Base-by-base conservation (phyloP, 1,284 basidiomycete species). In the Thelephora terrestris region DNA sequence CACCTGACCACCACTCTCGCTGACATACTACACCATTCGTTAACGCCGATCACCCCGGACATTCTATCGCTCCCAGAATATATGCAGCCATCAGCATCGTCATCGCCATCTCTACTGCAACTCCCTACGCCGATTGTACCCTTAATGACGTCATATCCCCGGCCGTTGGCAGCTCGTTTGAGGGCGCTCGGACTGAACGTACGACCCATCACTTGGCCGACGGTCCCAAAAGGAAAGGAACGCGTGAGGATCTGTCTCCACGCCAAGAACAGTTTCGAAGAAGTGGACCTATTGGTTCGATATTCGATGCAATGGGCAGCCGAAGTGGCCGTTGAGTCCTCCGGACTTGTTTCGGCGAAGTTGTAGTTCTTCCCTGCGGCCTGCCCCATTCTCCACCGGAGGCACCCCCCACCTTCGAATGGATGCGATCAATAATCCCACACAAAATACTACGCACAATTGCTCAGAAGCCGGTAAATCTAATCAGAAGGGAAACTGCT, bases 221-320 rank as follows among this genome's bases (percentile, higher is more conserved):
- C 89, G 0, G 91, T 94, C 0, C 87, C 90, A 0, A 82, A 81
- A 52, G 90, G 87, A 9, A 74, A 76, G 48, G 85, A 91, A 47
- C 76, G 91, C n/a, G 80, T 94, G 5, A 68, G 91, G 0, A 76
- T 94, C 18, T 95, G 91, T 64, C 61, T 94, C 35, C 90, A 92
- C 61, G 78, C 89, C 0, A 75, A 73, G 2, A 90, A 92, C 54
- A 79, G 80, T 24, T 58, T 55, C 23, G 70, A 70, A 45, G 81
- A 94, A 36, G 71, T 93, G 1, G 74, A 79, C 40, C 59, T 61
- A 21, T 64, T 91, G 17, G 72, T 79, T n/a, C 17, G 18, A 7
- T 60, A 49, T 29, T 57, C 59, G 46, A 45, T 62, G 17, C 59
- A 58, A 43, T 66, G 63, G 64, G 66, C 65, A 5, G 12, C 25